Evolutionary conservation across 805 yeast genomes (phyloP), one percentile per base, ranked within the genome.

Genomic region (Zygosaccharomyces kombuchaensis): DNA sequence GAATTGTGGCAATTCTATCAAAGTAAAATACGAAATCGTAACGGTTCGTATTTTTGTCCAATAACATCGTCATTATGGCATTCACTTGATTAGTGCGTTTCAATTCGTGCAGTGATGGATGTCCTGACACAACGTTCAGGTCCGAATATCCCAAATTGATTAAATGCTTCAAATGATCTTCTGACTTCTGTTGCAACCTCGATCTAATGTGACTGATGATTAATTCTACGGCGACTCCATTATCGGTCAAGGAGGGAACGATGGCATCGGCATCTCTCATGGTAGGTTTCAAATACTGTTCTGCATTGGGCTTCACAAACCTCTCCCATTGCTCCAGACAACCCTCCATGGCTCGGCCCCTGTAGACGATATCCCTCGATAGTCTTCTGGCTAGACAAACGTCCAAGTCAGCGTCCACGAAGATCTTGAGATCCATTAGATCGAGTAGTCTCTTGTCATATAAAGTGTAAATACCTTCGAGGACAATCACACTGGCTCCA

Each of bases 341-440:
- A 1, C 96, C 95, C 4, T 68, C 72, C 29, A 90, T 69, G 56
- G 90, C 96, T 48, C 99, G 72, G 1, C 95, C 96, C 49, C 99
- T 72, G 50, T 83, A 81, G 10, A 86, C 73, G 43, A 88, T 89
- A 63, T 93, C 99, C 58, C 99, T 74, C 3, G 87, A 80, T 36
- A 93, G 69, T 56, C 99, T 73, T 57, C 99, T 74, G 4, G 96
- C 90, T 55, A 93, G 73, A 65, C 99, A 93, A 12, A 91, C 78
- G 61, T 93, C 99, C 54, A 89, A 72, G 58, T 90, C 98, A 2
- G 97, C 93, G 55, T 91, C 97, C 2, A 93, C 97, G 63, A 81
- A 93, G 14, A 91, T 78, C 65, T 86, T 91, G 48, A 88, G 72
- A 58, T 91, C 95, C 84, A 90, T 84, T 58, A 89, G 59, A 9